Evolutionary conservation across 106 monocot genomes (phyloP).

Genomic region (Dendrobium officinale): DNA sequence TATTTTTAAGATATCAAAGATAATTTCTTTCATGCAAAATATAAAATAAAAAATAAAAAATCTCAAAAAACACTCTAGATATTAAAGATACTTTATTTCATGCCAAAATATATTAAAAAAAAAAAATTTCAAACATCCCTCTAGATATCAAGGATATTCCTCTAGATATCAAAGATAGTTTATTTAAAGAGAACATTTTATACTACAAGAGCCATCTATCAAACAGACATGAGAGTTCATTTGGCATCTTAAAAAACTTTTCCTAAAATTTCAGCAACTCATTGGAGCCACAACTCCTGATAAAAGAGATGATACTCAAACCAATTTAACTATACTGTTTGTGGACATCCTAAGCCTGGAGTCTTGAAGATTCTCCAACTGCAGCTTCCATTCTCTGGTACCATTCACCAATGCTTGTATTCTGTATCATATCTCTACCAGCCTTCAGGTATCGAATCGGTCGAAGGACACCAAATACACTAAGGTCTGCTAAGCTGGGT

Average conservation of each 20-base stretch:
- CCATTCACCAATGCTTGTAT: constrained; percentile 84
- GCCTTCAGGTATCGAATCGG: constrained; percentile 78
- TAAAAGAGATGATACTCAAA: neutral
- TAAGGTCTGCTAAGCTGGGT: constrained; percentile 91
- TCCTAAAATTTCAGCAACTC: neutral
- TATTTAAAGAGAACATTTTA: neutral
- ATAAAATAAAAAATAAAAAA: no score
- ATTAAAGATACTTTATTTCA: no score
- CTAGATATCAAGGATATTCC: no score
- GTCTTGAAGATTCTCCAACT: constrained; percentile 59
- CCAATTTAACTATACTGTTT: neutral
- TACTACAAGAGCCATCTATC: neutral
- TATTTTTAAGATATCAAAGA: no score
- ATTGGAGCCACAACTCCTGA: neutral
- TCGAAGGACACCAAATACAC: constrained; percentile 83
- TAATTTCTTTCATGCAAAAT: no score
- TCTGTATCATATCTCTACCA: constrained; percentile 86
- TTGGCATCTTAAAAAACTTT: neutral
- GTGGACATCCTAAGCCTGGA: constrained; percentile 3
- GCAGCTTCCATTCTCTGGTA: constrained; percentile 80
- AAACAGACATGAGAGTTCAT: neutral
- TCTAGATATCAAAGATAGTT: no score
- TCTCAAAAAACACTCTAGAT: no score
- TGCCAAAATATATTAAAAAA: no score
- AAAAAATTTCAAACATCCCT: no score